Percentiles rank a stretch among this genome's conserved stretches.
Conservation (phyloP, 2,329 filamentous ascomycete genomes). For the Hypoxylon sp. region DNA sequence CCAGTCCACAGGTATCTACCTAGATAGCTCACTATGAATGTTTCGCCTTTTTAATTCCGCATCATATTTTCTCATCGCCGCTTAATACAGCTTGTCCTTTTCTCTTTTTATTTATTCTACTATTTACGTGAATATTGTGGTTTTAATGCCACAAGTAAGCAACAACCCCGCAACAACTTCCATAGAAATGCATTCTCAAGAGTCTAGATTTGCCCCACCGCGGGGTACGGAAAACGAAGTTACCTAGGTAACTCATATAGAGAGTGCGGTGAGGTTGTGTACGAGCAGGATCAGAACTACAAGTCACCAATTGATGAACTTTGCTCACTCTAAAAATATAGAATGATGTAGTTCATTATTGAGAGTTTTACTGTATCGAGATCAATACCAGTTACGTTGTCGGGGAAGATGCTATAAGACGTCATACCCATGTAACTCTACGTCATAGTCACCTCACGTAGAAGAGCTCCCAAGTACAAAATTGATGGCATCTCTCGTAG, state of each 20-base stretch:
- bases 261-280: background rate
- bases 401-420: constrained; percentile 25
- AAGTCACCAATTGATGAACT: background rate
- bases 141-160: background rate
- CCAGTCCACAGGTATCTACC: background rate
- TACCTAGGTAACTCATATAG: background rate
- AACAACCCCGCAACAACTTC: too few species aligned
- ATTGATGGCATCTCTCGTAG: background rate
- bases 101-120: background rate
- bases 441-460: constrained; percentile 39
- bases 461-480: constrained; percentile 16
- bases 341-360: background rate
- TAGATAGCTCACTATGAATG: background rate
- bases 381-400: constrained; percentile 7
- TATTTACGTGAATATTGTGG: background rate
- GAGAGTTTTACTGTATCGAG: background rate
- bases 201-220: background rate
- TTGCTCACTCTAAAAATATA: background rate
- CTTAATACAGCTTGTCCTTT: background rate
- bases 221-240: background rate
- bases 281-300: background rate
- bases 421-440: constrained; percentile 40
- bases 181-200: background rate
- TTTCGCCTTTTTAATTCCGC: background rate
- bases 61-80: background rate